Evolutionary conservation across 495 filamentous ascomycete species (phyloP).

Genomic region (Penicillium psychrofluorescens): DNA sequence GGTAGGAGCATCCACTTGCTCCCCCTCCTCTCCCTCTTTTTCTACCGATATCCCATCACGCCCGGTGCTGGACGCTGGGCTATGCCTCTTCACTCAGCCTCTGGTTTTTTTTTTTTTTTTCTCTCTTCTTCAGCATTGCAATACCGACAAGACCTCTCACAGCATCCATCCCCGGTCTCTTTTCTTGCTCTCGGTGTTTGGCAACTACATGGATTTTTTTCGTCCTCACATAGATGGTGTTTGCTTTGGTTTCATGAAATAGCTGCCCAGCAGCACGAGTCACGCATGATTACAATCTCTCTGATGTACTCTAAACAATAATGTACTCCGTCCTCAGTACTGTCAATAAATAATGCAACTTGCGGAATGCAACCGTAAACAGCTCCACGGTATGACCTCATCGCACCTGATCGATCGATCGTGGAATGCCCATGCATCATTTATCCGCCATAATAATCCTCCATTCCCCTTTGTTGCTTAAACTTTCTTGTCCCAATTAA

Average conservation of each 20-base stretch:
- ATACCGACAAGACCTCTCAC: neutral
- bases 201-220: conserved; percentile 15
- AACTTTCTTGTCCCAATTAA: too few relatives aligned
- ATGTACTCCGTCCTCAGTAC: too few relatives aligned
- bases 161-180: neutral
- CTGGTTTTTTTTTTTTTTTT: neutral
- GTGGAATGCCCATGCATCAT: too few relatives aligned
- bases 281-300: conserved; percentile 3
- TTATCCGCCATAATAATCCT: too few relatives aligned
- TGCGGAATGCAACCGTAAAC: too few relatives aligned
- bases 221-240: neutral
- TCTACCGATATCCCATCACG: neutral
- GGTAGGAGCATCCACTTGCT: neutral
- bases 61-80: conserved; percentile 14
- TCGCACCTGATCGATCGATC: too few relatives aligned
- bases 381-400: neutral
- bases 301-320: conserved; percentile 6
- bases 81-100: neutral
- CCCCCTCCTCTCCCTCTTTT: neutral
- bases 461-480: too few relatives aligned
- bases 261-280: conserved; percentile 12
- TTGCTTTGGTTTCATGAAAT: conserved; percentile 5
- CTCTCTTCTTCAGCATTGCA: neutral
- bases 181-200: conserved; percentile 13
- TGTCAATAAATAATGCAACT: too few relatives aligned